phyloP scores from a whole-genome alignment of 805 yeast genomes.

The Spathaspora hagerdaliae region DNA sequence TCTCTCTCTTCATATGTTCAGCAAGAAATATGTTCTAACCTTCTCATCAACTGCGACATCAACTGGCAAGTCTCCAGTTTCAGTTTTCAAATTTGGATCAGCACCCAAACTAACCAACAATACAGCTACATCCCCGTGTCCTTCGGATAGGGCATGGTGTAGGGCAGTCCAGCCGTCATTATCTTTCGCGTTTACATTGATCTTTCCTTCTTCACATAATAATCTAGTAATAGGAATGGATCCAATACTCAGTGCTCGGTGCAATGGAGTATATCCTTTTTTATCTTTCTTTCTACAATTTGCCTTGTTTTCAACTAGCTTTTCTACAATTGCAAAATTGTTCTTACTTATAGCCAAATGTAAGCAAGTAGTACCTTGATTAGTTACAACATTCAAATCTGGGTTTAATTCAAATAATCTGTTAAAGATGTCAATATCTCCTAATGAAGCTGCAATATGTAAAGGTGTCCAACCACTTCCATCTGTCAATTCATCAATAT shows the following conservation, averaged over 20 bases:
- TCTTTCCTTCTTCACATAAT: constrained; percentile 48
- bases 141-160: constrained; percentile 90
- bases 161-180: constrained; percentile 77
- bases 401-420: constrained; percentile 43
- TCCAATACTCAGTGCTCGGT: constrained; percentile 82
- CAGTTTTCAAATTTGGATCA: constrained; percentile 43
- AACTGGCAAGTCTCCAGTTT: constrained; percentile 46
- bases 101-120: constrained; percentile 65
- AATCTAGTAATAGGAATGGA: constrained; percentile 51
- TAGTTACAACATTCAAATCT: constrained; percentile 58
- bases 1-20: not conserved
- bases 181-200: constrained; percentile 69
- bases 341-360: constrained; percentile 76
- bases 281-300: constrained; percentile 65
- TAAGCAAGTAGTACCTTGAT: constrained; percentile 68
- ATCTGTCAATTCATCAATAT: constrained; percentile 67
- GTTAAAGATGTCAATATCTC: constrained; percentile 52
- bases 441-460: constrained; percentile 78
- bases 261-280: constrained; percentile 63
- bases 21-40: constrained; percentile 19
- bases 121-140: constrained; percentile 73
- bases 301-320: constrained; percentile 52
- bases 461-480: constrained; percentile 85
- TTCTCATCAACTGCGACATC: constrained; percentile 33
- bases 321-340: constrained; percentile 49